A percentile compares a stretch with the other conserved stretches of the same genome.
phyloP scores from a whole-genome alignment of 768 basidiomycete species.

The Tylopilus sp. region DNA sequence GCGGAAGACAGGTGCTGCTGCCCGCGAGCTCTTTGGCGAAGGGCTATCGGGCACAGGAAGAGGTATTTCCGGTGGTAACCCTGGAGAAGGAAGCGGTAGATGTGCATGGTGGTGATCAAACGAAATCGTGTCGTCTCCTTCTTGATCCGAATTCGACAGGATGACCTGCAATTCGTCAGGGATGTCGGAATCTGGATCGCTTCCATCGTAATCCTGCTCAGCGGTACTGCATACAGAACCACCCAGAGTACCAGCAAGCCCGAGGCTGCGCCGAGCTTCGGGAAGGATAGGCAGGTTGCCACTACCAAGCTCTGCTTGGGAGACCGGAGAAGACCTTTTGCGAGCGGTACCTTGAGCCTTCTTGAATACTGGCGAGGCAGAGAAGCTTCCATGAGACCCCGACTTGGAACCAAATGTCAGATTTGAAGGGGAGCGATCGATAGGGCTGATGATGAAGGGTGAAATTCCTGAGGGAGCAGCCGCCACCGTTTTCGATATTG shows the following conservation, averaged over 20 bases:
- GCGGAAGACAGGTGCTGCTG: conserved; percentile 39
- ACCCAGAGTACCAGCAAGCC: conserved; percentile 67
- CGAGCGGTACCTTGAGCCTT: conserved; percentile 23
- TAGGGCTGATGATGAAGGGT: conserved; percentile 22
- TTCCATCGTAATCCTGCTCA: conserved; percentile 45
- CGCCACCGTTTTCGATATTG: conserved; percentile 16
- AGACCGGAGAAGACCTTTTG: conserved; percentile 25
- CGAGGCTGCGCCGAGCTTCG: conserved; percentile 53
- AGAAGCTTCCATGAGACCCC: conserved; percentile 18
- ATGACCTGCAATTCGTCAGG: conserved; percentile 72
- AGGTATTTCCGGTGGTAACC: conserved; percentile 41
- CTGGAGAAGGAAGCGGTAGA: conserved; percentile 33
- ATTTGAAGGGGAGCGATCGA: conserved; percentile 29
- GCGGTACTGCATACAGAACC: conserved; percentile 49
- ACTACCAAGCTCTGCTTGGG: conserved; percentile 13
- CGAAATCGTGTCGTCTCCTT: conserved; percentile 41
- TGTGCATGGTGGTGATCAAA: conserved; percentile 12
- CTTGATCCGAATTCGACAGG: conserved; percentile 41
- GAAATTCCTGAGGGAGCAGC: conserved; percentile 24
- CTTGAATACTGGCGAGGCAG: conserved; percentile 36
- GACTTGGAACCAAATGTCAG: conserved; percentile 39
- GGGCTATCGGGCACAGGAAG: conserved; percentile 29
- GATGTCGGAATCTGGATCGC: conserved; percentile 76
- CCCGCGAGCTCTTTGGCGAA: conserved; percentile 8
- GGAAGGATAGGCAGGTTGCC: conserved; percentile 41